Conservation (phyloP, 768 basidiomycete species). For the Lepiota venenata region DNA sequence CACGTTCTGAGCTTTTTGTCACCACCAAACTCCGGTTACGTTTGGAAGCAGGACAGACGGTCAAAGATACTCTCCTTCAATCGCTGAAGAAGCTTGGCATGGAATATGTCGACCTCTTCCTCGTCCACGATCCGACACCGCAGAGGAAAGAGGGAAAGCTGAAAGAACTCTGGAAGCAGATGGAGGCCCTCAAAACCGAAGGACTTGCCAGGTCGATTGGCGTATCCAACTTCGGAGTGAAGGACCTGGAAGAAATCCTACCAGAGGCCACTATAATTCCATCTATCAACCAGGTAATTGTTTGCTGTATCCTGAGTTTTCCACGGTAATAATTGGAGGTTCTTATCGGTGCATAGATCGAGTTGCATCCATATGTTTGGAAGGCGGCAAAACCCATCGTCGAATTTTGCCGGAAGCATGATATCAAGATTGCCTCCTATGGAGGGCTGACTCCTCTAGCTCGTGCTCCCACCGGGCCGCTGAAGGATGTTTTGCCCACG, state of each 20-base stretch:
- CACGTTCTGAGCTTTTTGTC: constrained; percentile 56
- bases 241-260: constrained; percentile 50
- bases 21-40: constrained; percentile 51
- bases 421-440: constrained; percentile 66
- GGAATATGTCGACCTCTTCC: constrained; percentile 59
- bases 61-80: constrained; percentile 44
- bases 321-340: background rate
- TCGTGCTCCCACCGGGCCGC: constrained; percentile 48
- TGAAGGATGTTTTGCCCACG: constrained; percentile 49
- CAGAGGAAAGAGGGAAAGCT: constrained; percentile 36
- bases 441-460: constrained; percentile 49
- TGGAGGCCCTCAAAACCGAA: constrained; percentile 52
- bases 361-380: constrained; percentile 71
- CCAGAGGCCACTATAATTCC: constrained; percentile 51
- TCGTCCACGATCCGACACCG: constrained; percentile 50
- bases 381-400: constrained; percentile 53
- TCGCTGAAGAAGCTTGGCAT: constrained; percentile 52
- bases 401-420: constrained; percentile 48
- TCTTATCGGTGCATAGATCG: constrained; percentile 45
- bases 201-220: constrained; percentile 57
- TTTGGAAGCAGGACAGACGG: constrained; percentile 38
- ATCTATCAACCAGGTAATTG: constrained; percentile 64
- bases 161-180: constrained; percentile 52
- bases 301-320: background rate
- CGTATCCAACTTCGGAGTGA: constrained; percentile 63